phyloP scores from a whole-genome alignment of 768 basidiomycete species.

The Termitomyces sp. region DNA sequence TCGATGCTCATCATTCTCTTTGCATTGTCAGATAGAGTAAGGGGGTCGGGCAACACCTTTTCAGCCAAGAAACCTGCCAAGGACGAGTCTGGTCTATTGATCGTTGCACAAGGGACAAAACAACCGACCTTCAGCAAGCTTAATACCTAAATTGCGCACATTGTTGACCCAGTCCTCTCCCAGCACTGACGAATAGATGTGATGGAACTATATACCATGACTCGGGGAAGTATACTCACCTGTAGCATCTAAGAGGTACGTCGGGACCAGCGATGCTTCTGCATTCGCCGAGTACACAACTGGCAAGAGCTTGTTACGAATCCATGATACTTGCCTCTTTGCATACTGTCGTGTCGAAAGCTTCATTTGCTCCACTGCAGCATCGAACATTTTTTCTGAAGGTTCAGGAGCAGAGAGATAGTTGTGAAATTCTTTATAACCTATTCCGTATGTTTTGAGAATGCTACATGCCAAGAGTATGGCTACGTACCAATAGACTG shows the following conservation, averaged over 20 bases:
- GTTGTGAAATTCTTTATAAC: conserved; percentile 85
- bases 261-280: conserved; percentile 24
- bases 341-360: conserved; percentile 86
- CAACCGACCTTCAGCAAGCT: conserved; percentile 43
- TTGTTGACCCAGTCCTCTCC: conserved; percentile 53
- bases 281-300: conserved; percentile 47
- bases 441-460: conserved; percentile 31
- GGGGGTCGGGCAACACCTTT: conserved; percentile 48
- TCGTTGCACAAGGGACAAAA: neutral
- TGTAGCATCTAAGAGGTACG: conserved; percentile 64
- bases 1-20: conserved; percentile 41
- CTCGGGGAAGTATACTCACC: conserved; percentile 28
- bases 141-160: conserved; percentile 46
- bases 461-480: neutral
- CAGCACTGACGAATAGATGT: conserved; percentile 29
- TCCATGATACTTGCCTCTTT: conserved; percentile 88
- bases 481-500: conserved; percentile 76
- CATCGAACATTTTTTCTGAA: conserved; percentile 36
- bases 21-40: conserved; percentile 48
- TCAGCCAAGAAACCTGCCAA: conserved; percentile 50
- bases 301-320: conserved; percentile 84
- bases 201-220: neutral
- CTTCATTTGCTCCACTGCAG: conserved; percentile 77
- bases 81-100: neutral
- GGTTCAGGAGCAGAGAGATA: conserved; percentile 47